These are phyloP conservation scores for Agrocybe pediades DNA, from an alignment of 768 basidiomycete genomes.

Conservation along the genomic window DNA sequence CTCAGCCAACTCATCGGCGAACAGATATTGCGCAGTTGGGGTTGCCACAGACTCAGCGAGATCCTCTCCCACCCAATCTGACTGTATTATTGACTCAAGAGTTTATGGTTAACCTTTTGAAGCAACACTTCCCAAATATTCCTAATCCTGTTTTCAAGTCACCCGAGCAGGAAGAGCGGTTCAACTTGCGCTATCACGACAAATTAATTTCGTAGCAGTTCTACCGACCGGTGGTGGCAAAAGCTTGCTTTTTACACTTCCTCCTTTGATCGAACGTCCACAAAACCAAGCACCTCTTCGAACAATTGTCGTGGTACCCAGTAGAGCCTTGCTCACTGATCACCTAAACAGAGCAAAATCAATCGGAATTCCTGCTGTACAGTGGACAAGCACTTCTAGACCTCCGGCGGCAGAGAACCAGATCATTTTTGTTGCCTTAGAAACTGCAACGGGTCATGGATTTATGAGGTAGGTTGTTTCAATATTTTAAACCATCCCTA, in stretches of 20 bases:
- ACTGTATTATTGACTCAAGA: too few species aligned
- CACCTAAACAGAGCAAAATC: conserved; percentile 1
- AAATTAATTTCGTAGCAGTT: conserved; percentile 17
- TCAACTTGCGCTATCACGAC: conserved; percentile 1
- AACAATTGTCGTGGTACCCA: conserved; percentile 19
- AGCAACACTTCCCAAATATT: not conserved
- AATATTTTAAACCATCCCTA: not conserved
- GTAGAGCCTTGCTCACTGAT: conserved; percentile 15
- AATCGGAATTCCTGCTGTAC: not conserved
- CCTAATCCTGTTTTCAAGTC: conserved; percentile 9
- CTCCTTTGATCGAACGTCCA: conserved; percentile 9
- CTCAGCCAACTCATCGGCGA: not conserved
- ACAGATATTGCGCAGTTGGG: too few species aligned
- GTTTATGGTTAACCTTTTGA: not conserved
- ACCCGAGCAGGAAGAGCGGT: conserved; percentile 9
- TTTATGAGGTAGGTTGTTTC: conserved; percentile 8
- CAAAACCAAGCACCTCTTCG: not conserved
- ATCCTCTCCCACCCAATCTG: too few species aligned
- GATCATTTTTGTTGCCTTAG: conserved; percentile 20
- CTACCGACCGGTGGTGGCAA: conserved; percentile 26
- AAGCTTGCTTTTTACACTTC: conserved; percentile 18
- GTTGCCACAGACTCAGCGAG: too few species aligned
- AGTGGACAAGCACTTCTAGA: conserved; percentile 1
- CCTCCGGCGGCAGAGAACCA: not conserved
- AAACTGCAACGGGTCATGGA: not conserved